Conservation (phyloP, 1,284 basidiomycete genomes). For the Wolfiporia cocos region DNA sequence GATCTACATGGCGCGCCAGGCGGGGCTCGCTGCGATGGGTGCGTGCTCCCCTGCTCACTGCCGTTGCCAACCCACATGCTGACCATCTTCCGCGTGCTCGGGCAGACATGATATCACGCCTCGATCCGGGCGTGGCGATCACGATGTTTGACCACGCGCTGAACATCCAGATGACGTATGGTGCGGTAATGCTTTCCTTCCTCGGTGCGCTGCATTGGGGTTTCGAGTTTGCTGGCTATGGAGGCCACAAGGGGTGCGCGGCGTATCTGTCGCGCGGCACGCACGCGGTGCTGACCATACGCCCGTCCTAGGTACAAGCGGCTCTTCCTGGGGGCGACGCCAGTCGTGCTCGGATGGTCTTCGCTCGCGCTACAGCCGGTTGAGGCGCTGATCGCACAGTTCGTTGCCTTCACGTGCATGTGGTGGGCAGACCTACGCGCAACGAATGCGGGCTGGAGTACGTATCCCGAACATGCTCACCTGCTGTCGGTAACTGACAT, state of each 20-base stretch:
- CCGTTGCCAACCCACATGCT: not conserved
- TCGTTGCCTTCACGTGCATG: conserved; percentile 79
- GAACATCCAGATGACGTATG: conserved; percentile 86
- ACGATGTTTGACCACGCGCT: conserved; percentile 75
- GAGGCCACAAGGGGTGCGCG: conserved; percentile 62
- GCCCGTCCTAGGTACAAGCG: conserved; percentile 41
- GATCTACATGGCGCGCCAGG: conserved; percentile 78
- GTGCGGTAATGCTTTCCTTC: conserved; percentile 92
- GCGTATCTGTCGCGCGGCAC: not conserved
- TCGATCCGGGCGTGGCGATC: conserved; percentile 76
- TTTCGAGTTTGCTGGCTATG: conserved; percentile 83
- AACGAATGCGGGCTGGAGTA: conserved; percentile 77
- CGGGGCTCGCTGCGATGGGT: conserved; percentile 57
- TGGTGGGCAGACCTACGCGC: conserved; percentile 84
- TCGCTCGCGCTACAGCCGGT: conserved; percentile 77
- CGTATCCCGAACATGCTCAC: conserved; percentile 24
- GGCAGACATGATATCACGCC: conserved; percentile 42
- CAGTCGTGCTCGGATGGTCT: conserved; percentile 83
- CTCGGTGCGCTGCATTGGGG: conserved; percentile 94
- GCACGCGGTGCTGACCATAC: not conserved
- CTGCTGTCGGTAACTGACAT: not conserved
- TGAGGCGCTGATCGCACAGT: conserved; percentile 73
- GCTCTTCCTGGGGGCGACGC: conserved; percentile 79
- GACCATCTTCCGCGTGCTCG: not conserved
- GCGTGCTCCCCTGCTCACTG: conserved; percentile 6